Evolutionary conservation across 2,329 filamentous ascomycete species (phyloP), one percentile per base, ranked within the genome.

Genomic region (Diaporthe batatas): DNA sequence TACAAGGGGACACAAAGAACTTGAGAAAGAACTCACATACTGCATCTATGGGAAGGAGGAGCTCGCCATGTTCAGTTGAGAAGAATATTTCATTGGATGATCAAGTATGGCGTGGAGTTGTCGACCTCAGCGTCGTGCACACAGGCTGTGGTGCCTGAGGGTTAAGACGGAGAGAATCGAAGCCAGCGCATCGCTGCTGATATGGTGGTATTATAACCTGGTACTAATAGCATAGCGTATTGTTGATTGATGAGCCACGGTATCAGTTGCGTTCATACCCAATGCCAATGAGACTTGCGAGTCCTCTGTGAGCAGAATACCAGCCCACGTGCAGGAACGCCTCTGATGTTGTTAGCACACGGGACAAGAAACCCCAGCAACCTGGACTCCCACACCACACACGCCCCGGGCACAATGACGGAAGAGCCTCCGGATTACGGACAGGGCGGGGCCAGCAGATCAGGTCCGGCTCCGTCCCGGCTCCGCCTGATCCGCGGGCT

Each of bases 381-480:
- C 14, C 6, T 58, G 6, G 3, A 5, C 23, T 39, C 36, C n/a
- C 57, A 58, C 16, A 12, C 32, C 55, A 2, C 25, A 34, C 44
- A 55, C 16, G 21, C 34, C 34, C 34, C 18, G 21, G 34, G 32
- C 34, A 23, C 23, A 36, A 16, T 59, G 57, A 44, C 57, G 36
- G n/a, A 51, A 23, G 29, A 39, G 29, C 12, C 62, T 51, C 62
- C 59, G 44, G 59, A 49, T 65, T 25, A 29, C 59, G 58, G 44
- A 23, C 23, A 18, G 10, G 42, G 47, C 23, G 59, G 59, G 29
- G n/a, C 25, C 4, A 8, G 11, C 29, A 36, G 58, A 64, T 36
- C 62, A 51, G 29, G 44, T 6, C 62, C 62, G 62, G 62, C 62
- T 49, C 59, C 42, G 42, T 29, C 44, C 59, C 39, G 59, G 42